Evolutionary conservation across 805 yeast genomes (phyloP), one percentile per base, ranked within the genome.

Genomic region (Clavispora vitiphila): DNA sequence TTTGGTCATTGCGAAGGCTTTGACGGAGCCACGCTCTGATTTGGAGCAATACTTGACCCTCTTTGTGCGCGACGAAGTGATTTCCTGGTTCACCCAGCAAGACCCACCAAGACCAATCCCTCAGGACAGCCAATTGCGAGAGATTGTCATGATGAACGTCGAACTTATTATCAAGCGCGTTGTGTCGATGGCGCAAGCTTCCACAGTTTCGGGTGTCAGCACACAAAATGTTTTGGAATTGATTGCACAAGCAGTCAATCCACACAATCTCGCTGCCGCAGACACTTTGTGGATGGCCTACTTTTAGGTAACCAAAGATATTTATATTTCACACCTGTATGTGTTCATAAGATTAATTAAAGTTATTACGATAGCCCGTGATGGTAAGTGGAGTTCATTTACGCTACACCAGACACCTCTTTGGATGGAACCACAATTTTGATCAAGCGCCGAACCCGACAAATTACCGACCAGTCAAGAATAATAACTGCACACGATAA

Each of bases 211-310:
- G 46, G 79, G 84, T 1, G 83, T 85, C 27, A 86, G 95, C 8
- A 86, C 96, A 27, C 98, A 91, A 61, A 82, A 86, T 47, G 86
- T 89, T 25, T 74, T 93, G 50, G 97, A 93, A 55, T 76, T 91
- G 57, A 87, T 93, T 39, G 83, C 95, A 5, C 89, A 87, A 56
- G 98, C 99, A 6, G 97, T 90, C 12, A 91, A 90, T 57, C 97
- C 98, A 26, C 78, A 96, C 54, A 87, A 88, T 55, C 68, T 93
- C 53, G 97, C 98, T 12, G 80, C 87, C 41, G 83, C 95, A 5
- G 99, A 93, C 54, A 81, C 89, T 12, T 73, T 86, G 49, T 93
- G 96, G 89, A 87, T 93, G 96, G 93, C 99, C 1, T 93, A 88
- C 67, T 78, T 89, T 53, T 89, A 69, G 37, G 21, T 23, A 20